A percentile compares a stretch with the other conserved stretches of the same genome.
Conservation (phyloP, 306 rosid genomes). For the Quillaja saponaria region DNA sequence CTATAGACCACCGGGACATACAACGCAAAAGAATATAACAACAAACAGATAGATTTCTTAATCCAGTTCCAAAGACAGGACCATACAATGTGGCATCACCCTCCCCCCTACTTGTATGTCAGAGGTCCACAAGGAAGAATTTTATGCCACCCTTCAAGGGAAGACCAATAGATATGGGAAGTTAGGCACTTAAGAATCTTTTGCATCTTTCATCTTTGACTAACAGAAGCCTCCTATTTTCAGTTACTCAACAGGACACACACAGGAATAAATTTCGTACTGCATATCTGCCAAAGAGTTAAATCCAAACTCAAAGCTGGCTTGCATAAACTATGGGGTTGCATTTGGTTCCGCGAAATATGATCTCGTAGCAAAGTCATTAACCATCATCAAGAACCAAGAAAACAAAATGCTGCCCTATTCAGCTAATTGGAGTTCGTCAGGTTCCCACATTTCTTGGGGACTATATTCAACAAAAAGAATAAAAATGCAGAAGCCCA, state of each 20-base stretch:
- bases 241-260: slow-evolving; percentile 10
- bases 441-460: slow-evolving; percentile 24
- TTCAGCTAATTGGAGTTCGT: slow-evolving; percentile 5
- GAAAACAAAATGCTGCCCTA: slow-evolving; percentile 3
- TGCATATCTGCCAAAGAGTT: background rate
- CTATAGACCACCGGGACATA: slow-evolving; percentile 4
- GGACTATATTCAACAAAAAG: slow-evolving; percentile 27
- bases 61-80: slow-evolving; percentile 12
- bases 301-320: slow-evolving; percentile 18
- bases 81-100: slow-evolving; percentile 4
- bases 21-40: slow-evolving; percentile 8
- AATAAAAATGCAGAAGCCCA: slow-evolving; percentile 24
- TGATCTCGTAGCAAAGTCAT: slow-evolving; percentile 17
- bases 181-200: background rate
- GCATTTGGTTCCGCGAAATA: slow-evolving; percentile 14
- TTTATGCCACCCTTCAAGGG: slow-evolving; percentile 3
- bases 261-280: slow-evolving; percentile 4
- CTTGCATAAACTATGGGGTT: slow-evolving; percentile 16
- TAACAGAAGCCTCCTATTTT: slow-evolving; percentile 3
- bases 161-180: slow-evolving; percentile 1
- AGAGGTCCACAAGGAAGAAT: slow-evolving; percentile 8
- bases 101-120: background rate
- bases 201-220: slow-evolving; percentile 6
- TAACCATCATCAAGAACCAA: slow-evolving; percentile 10
- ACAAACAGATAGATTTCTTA: slow-evolving; percentile 7